These are phyloP conservation scores for Colletotrichum acutatum DNA, from an alignment of 2,329 filamentous ascomycete genomes.

Conservation along the genomic window DNA sequence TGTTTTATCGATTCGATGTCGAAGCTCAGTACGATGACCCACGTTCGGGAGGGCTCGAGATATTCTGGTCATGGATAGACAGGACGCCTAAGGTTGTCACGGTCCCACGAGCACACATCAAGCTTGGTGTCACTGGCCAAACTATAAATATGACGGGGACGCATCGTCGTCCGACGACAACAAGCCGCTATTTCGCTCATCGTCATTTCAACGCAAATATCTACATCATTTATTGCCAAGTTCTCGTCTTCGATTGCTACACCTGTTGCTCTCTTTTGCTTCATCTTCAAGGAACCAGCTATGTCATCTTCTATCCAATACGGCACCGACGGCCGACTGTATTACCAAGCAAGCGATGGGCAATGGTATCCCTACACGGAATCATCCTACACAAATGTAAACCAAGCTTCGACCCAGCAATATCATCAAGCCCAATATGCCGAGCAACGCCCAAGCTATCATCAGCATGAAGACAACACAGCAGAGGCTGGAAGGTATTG, in stretches of 20 bases:
- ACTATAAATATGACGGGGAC: not conserved
- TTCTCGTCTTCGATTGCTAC: too few species aligned
- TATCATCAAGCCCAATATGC: not conserved
- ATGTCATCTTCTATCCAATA: not conserved
- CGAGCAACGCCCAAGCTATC: not conserved
- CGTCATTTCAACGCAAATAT: not conserved
- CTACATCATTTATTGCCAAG: not conserved
- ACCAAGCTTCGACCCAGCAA: not conserved
- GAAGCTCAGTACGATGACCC: not conserved
- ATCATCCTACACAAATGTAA: too few species aligned
- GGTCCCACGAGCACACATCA: not conserved
- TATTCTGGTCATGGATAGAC: not conserved
- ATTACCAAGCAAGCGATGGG: not conserved
- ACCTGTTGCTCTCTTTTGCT: not conserved
- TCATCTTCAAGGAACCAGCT: not conserved
- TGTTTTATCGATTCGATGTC: not conserved
- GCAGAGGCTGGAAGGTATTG: not conserved
- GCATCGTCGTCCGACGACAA: not conserved
- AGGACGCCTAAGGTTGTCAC: not conserved
- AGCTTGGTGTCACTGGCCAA: not conserved
- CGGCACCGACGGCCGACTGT: not conserved
- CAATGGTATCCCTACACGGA: not conserved
- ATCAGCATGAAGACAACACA: not conserved
- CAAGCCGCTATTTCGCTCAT: accelerated
- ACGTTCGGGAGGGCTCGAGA: not conserved